Evolutionary conservation across 805 yeast species (phyloP).

Genomic region (Suhomyces sp.): DNA sequence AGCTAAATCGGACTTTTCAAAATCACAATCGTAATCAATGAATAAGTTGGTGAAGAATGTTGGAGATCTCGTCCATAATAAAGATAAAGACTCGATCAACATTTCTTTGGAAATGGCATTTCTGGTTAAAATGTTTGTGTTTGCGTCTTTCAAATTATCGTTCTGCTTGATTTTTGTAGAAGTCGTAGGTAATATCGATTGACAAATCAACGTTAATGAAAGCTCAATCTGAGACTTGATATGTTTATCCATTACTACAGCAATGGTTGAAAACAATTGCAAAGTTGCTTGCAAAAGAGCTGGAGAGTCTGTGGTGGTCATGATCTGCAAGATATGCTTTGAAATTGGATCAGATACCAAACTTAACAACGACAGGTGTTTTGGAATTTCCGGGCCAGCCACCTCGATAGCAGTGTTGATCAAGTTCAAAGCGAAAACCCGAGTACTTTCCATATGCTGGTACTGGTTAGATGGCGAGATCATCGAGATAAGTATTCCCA

Average conservation of each 20-base stretch:
- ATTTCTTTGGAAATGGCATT: conserved; percentile 62
- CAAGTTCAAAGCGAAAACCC: conserved; percentile 76
- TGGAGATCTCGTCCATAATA: conserved; percentile 79
- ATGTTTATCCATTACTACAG: conserved; percentile 60
- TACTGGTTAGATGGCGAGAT: conserved; percentile 78
- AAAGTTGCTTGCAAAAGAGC: conserved; percentile 71
- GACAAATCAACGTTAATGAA: conserved; percentile 60
- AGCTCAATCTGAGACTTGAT: conserved; percentile 81
- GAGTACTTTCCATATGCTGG: conserved; percentile 82
- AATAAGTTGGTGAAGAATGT: conserved; percentile 71
- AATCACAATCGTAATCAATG: conserved; percentile 85
- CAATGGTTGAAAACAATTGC: conserved; percentile 69
- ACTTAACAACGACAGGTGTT: conserved; percentile 62
- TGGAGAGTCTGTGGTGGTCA: conserved; percentile 71
- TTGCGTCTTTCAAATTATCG: conserved; percentile 21
- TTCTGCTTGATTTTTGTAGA: conserved; percentile 11
- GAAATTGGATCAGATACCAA: conserved; percentile 78
- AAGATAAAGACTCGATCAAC: conserved; percentile 78
- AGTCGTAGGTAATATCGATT: conserved; percentile 46
- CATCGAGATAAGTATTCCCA: conserved; percentile 73
- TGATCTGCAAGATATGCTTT: conserved; percentile 76
- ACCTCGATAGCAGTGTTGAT: conserved; percentile 79
- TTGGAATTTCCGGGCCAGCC: conserved; percentile 58
- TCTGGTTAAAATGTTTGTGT: conserved; percentile 16
- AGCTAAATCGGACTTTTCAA: conserved; percentile 78